A percentile compares a stretch with the other conserved stretches of the same genome.
Conservation (phyloP, 805 yeast genomes). For the Yamadazyma akitaensis region DNA sequence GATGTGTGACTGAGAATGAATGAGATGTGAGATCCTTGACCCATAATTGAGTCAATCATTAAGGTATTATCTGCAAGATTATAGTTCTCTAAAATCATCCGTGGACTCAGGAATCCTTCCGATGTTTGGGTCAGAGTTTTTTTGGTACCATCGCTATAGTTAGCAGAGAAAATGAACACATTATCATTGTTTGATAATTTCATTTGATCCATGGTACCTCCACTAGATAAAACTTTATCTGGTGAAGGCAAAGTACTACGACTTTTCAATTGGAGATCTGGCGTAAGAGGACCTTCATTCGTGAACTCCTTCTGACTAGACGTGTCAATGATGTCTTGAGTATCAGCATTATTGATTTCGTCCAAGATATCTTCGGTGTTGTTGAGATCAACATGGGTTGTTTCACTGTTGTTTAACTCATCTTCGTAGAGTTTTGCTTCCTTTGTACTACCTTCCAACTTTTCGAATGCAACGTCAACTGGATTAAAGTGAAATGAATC, state of each 20-base stretch:
- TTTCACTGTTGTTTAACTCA: conserved; percentile 9
- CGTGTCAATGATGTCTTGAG: conserved; percentile 29
- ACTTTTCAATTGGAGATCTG: conserved; percentile 13
- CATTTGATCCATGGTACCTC: conserved; percentile 2
- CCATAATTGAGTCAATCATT: conserved; percentile 40
- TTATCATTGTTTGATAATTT: conserved; percentile 9
- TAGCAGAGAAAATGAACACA: conserved; percentile 15
- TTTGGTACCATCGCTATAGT: conserved; percentile 6
- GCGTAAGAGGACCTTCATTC: conserved; percentile 31
- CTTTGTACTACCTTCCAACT: conserved; percentile 54
- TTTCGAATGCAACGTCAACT: conserved; percentile 65
- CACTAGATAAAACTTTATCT: neutral
- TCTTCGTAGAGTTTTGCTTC: conserved; percentile 6
- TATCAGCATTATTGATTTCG: conserved; percentile 38
- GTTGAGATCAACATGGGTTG: conserved; percentile 15
- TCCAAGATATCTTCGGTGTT: conserved; percentile 35
- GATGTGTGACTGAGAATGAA: conserved; percentile 76
- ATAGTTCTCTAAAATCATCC: conserved; percentile 35
- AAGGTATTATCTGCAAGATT: conserved; percentile 25
- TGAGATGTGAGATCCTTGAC: conserved; percentile 64
- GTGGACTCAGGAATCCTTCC: conserved; percentile 20
- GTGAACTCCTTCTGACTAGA: conserved; percentile 15
- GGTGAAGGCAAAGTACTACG: neutral
- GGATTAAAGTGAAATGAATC: conserved; percentile 63
- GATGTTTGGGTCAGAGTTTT: neutral